Evolutionary conservation across 306 rosid genomes (phyloP).

Genomic region (Adenanthera pavonina): DNA sequence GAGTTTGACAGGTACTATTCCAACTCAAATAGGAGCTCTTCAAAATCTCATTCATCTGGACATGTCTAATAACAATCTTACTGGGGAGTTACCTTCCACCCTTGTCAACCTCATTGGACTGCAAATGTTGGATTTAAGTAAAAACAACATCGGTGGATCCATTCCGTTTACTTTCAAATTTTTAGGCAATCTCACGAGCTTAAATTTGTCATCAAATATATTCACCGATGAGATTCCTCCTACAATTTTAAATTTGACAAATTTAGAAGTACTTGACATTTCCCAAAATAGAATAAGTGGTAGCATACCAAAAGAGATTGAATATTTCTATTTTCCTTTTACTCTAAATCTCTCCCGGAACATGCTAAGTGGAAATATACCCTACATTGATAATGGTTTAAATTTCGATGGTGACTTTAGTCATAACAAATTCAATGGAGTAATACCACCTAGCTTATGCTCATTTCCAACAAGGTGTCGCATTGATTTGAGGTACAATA

Average conservation of each 20-base stretch:
- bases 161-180: too few relatives aligned
- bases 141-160: too few relatives aligned
- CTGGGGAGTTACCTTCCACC: too few relatives aligned
- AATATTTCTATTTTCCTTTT: background rate
- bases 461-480: background rate
- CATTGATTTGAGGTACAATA: background rate
- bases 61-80: background rate
- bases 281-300: background rate
- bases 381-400: too few relatives aligned
- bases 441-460: background rate
- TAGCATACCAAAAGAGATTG: background rate
- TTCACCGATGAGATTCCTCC: background rate
- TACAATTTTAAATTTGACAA: background rate
- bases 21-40: background rate
- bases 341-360: background rate
- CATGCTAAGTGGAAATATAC: too few relatives aligned
- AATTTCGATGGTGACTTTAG: too few relatives aligned
- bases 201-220: background rate
- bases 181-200: background rate
- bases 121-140: too few relatives aligned
- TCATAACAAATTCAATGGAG: background rate
- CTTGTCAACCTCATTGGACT: too few relatives aligned
- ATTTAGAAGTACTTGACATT: background rate
- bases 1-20: background rate
- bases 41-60: background rate